Evolutionary conservation across 2,329 filamentous ascomycete species (phyloP), one percentile per base, ranked within the genome.

Genomic region (Cordyceps farinosa): DNA sequence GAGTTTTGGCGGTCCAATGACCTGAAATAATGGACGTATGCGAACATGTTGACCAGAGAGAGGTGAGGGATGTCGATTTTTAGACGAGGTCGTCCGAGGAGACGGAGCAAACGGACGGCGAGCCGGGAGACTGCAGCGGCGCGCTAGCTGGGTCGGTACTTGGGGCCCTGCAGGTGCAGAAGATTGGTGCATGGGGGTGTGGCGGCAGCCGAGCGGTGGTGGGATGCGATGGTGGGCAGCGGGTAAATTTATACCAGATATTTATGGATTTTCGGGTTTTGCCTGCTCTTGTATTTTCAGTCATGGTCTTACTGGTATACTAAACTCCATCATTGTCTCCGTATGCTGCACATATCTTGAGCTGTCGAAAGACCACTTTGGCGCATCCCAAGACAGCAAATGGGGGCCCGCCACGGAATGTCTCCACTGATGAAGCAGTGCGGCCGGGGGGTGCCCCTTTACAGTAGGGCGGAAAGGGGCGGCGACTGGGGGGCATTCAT

Each of bases 391-490:
- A 22, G 22, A 10, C 9, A 11, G 36, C 36, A 11, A 10, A 38
- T 10, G 34, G 34, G 9, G 45, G n/a, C 22, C n/a, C 27, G 45
- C 45, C 22, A 29, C 50, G 17, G 32, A 22, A 6, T 30, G 34
- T 36, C 52, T 55, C 52, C 52, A 55, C 52, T 42, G 52, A 55
- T 30, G 52, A 55, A 32, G 52, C 52, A 54, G 10, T n/a, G 34
- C 50, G 22, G 34, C 34, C 11, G 34, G 27, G 36, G 52, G 51
- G 34, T 54, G n/a, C 34, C n/a, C 40, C 34, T 51, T 51, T 32
- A 22, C 22, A 22, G 22, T 22, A 51, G 48, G 45, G 45, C 45
- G 27, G 45, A 48, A 48, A 29, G 45, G 45, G 45, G 45, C 45
- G 27, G 45, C 45, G 45, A 29, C 27, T 17, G 45, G 45, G 45